Percentiles rank a stretch among this genome's conserved stretches.
phyloP scores from a whole-genome alignment of 805 yeast genomes.

The Metschnikowia shivogae region DNA sequence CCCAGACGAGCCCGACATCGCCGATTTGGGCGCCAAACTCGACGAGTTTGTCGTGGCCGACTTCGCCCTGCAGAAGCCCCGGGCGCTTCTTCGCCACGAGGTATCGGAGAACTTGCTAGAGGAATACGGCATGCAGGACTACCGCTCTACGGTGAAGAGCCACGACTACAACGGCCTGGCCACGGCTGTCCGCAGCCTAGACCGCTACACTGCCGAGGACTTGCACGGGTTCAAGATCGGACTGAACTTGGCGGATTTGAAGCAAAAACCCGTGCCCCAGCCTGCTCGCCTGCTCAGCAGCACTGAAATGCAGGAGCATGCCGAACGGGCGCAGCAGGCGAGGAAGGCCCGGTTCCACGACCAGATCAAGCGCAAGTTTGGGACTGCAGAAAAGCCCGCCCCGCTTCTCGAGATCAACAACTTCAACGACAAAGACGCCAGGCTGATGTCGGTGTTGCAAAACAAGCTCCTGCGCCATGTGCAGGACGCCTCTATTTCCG shows the following conservation, averaged over 20 bases:
- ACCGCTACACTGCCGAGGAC: constrained; percentile 23
- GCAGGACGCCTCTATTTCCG: not conserved
- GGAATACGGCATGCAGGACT: constrained; percentile 37
- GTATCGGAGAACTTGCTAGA: constrained; percentile 31
- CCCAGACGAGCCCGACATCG: constrained; percentile 11
- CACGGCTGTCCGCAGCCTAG: constrained; percentile 17
- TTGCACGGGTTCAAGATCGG: constrained; percentile 39
- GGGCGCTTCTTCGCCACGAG: constrained; percentile 30
- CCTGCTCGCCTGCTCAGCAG: constrained; percentile 19
- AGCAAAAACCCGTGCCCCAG: not conserved
- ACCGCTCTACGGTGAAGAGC: constrained; percentile 25
- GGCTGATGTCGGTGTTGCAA: constrained; percentile 24
- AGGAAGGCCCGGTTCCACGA: constrained; percentile 26
- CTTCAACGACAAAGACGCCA: constrained; percentile 20
- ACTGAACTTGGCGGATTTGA: constrained; percentile 3
- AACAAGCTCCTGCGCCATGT: constrained; percentile 14
- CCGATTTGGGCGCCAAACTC: constrained; percentile 17
- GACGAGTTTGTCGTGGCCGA: constrained; percentile 17
- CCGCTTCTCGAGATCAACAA: constrained; percentile 36
- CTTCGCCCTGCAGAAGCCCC: constrained; percentile 17
- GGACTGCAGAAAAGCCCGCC: constrained; percentile 5
- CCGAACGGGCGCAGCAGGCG: constrained; percentile 20
- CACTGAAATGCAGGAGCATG: constrained; percentile 27
- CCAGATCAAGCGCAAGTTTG: constrained; percentile 29
- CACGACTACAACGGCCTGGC: constrained; percentile 27